These are phyloP conservation scores for Macrocybe gigantea DNA, from an alignment of 768 basidiomycete species.

Conservation along the genomic window DNA sequence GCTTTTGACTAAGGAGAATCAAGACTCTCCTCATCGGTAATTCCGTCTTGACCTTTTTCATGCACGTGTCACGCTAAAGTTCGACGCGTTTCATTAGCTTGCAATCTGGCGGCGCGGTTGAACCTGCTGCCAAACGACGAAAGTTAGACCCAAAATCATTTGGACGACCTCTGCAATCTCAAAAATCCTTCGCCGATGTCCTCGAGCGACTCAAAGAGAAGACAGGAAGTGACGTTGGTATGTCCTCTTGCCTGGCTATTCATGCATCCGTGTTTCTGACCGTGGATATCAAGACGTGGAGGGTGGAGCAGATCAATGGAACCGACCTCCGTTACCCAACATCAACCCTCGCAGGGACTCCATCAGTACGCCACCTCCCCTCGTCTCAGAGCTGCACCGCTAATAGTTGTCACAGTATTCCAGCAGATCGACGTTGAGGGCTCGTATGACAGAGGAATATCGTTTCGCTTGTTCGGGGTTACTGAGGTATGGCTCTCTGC, in stretches of 20 bases:
- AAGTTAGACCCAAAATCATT: conserved; percentile 39
- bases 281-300: conserved; percentile 47
- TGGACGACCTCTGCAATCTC: conserved; percentile 34
- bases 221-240: conserved; percentile 36
- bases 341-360: conserved; percentile 58
- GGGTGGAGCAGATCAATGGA: conserved; percentile 75
- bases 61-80: conserved; percentile 15
- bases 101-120: conserved; percentile 18
- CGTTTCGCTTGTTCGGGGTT: conserved; percentile 81
- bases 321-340: conserved; percentile 49
- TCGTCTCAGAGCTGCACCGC: not conserved
- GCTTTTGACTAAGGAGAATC: conserved; percentile 18
- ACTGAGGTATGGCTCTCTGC: conserved; percentile 54
- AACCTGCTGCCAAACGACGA: conserved; percentile 49
- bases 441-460: conserved; percentile 38
- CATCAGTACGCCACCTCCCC: conserved; percentile 46
- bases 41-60: too few relatives aligned
- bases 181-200: conserved; percentile 54
- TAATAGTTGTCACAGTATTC: conserved; percentile 53
- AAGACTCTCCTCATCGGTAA: too few relatives aligned
- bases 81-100: conserved; percentile 6
- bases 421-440: conserved; percentile 95
- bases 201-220: conserved; percentile 58
- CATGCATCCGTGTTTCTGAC: not conserved
- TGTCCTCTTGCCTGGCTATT: conserved; percentile 12